Percentiles rank a stretch among this genome's conserved stretches.
phyloP scores from a whole-genome alignment of 2,329 filamentous ascomycete species.

The Trichoderma sp. region DNA sequence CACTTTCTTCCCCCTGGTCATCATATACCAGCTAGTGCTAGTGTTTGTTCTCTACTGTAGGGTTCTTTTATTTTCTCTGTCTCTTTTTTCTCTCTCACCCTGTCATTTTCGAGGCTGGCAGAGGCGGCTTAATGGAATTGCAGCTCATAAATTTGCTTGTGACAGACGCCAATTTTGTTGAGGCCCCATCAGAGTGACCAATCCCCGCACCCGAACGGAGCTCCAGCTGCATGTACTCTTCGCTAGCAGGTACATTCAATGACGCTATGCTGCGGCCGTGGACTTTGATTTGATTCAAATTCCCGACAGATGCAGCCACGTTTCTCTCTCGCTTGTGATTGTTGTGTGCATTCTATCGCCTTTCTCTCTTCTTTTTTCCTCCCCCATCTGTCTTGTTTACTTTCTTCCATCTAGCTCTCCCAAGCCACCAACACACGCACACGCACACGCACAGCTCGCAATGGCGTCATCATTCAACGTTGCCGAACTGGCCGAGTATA shows the following conservation, averaged over 20 bases:
- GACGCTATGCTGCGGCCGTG: slow-evolving; percentile 6
- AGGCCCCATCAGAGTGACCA: slow-evolving; percentile 15
- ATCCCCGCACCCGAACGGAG: slow-evolving; percentile 14
- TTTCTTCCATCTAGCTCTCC: neutral
- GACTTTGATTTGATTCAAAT: neutral
- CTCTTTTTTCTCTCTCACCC: neutral
- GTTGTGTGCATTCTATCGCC: neutral
- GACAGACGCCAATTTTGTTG: slow-evolving; percentile 24
- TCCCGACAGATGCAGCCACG: slow-evolving; percentile 4
- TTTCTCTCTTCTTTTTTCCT: neutral
- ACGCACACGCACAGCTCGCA: neutral
- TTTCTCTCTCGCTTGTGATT: neutral
- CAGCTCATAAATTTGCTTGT: slow-evolving; percentile 12
- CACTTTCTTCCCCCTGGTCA: neutral
- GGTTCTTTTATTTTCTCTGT: neutral
- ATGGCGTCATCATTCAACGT: slow-evolving; percentile 36
- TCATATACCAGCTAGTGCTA: neutral
- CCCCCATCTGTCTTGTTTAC: neutral
- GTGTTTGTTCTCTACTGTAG: neutral
- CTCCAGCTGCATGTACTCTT: neutral
- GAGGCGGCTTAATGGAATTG: neutral
- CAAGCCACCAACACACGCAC: neutral
- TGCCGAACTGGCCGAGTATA: slow-evolving; percentile 53
- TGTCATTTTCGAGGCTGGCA: neutral
- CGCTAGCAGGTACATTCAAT: neutral